These are phyloP conservation scores for Blechomonas ayalai DNA, from an alignment of 208 protist genomes.

Conservation along the genomic window DNA sequence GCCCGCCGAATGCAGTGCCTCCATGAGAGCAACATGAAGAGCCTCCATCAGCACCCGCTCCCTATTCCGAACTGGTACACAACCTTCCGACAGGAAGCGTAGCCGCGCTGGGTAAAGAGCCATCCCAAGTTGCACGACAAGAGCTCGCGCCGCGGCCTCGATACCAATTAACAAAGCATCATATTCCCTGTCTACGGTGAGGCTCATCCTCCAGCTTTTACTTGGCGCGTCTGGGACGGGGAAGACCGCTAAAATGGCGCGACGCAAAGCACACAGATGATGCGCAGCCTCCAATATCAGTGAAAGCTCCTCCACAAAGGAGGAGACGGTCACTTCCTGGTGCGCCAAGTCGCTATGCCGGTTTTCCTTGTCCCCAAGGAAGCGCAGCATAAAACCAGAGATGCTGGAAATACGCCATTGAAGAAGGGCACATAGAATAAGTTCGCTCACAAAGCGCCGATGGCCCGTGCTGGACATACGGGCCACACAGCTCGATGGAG, in stretches of 20 bases:
- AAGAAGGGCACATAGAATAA: slow-evolving; percentile 6
- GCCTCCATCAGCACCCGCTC: slow-evolving; percentile 6
- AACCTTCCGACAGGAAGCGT: neutral
- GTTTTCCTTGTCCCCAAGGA: too few relatives aligned
- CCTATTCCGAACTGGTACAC: neutral
- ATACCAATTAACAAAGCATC: slow-evolving; percentile 7
- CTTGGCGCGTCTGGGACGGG: slow-evolving; percentile 8
- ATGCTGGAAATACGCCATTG: too few relatives aligned
- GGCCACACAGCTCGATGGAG: too few relatives aligned
- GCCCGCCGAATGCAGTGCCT: slow-evolving; percentile 2
- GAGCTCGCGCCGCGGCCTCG: slow-evolving; percentile 22
- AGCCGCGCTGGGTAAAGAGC: slow-evolving; percentile 14
- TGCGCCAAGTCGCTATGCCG: too few relatives aligned
- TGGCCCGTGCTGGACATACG: too few relatives aligned
- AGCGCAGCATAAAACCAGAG: too few relatives aligned
- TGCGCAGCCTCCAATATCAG: too few relatives aligned
- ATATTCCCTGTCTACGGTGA: neutral
- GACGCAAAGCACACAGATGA: too few relatives aligned
- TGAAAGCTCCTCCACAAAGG: too few relatives aligned
- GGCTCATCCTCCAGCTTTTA: slow-evolving; percentile 12
- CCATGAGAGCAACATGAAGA: slow-evolving; percentile 8
- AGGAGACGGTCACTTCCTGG: too few relatives aligned
- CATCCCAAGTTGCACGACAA: slow-evolving; percentile 26
- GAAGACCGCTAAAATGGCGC: too few relatives aligned
- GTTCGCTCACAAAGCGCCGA: slow-evolving; percentile 14